Base-by-base conservation (phyloP, 2,329 filamentous ascomycete species). In the Biscogniauxia marginata region DNA sequence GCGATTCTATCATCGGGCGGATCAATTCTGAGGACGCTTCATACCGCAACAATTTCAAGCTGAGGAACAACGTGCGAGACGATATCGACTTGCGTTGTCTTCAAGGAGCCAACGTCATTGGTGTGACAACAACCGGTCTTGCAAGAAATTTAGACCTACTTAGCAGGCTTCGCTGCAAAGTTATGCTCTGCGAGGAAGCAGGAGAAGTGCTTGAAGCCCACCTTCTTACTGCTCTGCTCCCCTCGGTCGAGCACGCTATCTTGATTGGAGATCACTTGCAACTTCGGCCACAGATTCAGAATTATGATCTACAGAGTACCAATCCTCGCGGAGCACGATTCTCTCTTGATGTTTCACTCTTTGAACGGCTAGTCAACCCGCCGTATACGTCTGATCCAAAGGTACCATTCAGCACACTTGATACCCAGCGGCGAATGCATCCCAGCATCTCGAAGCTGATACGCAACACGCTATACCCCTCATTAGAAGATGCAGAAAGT, bases 191-290 rank as follows among this genome's bases (percentile, higher is more conserved):
- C 30, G 87, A 90, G 66, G 87, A 90, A 64, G 87, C 87, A 1
- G 87, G 81, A 0, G 86, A 90, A 59, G 83, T 90, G 0, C 73
- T 89, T 25, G 87, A 90, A 66, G 76, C 83, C 0, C 85, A 89
- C 56, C 73, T 83, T 2, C 66, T 89, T 1, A 83, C 83, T 0
- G 78, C 85, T 0, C 67, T 89, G 3, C 71, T 87, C 0, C 84
- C 85, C 0, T 78, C 78, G 0, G 67, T 87, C 0, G 78, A 89
- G 65, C 86, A 90, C 56, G 72, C 77, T 5, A 83, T 89, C 18
- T 75, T 84, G 13, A 87, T 88, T 43, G 85, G 86, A 0, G 86
- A 88, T 62, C 84, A 87, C 56, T 72, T 78, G 19, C 85, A 88
- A 63, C 75, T 88, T 1, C 79, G 84, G 0, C 85, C 85, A 0